These are phyloP conservation scores for Patellifolia procumbens DNA, from an alignment of 179 eudicot species.

Conservation along the genomic window DNA sequence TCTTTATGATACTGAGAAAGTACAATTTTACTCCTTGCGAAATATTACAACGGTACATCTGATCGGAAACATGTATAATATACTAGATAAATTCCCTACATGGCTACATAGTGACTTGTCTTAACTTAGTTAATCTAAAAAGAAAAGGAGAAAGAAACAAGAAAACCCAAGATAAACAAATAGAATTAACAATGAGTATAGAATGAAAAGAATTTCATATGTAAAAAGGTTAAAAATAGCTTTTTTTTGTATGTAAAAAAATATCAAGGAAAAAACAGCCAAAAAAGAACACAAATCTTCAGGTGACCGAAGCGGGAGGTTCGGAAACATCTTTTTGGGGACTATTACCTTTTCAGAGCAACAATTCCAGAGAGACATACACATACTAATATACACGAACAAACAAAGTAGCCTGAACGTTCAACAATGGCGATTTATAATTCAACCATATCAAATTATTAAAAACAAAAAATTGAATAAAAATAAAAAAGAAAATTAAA, in stretches of 20 bases:
- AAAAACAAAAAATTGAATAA: not conserved
- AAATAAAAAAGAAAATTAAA: not conserved
- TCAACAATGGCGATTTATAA: conserved; percentile 39
- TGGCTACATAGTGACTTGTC: no score
- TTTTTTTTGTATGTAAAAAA: conserved; percentile 9
- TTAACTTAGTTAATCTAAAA: no score
- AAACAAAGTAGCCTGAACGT: conserved; percentile 15
- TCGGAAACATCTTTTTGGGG: conserved; percentile 23
- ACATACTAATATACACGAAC: not conserved
- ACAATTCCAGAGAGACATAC: conserved; percentile 19
- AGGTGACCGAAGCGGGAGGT: conserved; percentile 29
- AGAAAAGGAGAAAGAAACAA: no score
- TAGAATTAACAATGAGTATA: no score
- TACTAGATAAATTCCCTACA: no score
- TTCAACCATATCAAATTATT: not conserved
- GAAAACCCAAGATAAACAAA: no score
- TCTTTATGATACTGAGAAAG: no score
- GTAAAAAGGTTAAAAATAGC: conserved; percentile 25
- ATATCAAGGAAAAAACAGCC: not conserved
- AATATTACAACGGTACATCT: no score
- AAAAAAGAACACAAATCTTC: conserved; percentile 23
- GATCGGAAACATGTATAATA: no score
- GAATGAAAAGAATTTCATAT: not conserved
- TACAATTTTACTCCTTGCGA: no score
- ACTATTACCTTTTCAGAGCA: conserved; percentile 22